Percentiles rank a stretch among this genome's conserved stretches.
phyloP scores from a whole-genome alignment of 1,284 basidiomycete species.

The Ustilago bromivora region DNA sequence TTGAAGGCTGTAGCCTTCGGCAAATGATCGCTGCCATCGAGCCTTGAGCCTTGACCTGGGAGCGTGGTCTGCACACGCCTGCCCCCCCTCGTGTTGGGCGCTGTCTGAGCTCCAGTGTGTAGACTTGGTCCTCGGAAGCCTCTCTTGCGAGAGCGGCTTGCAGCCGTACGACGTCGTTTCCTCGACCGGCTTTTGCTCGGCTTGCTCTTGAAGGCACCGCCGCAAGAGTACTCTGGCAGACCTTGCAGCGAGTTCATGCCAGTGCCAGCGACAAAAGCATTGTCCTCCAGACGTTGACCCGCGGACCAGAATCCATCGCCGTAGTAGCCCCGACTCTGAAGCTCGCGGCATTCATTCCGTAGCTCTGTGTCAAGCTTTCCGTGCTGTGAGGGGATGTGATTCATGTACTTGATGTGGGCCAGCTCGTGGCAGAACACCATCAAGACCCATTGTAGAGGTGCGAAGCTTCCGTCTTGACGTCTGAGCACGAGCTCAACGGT shows the following conservation, averaged over 20 bases:
- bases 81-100: slow-evolving; percentile 44
- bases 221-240: slow-evolving; percentile 56
- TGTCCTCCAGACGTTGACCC: slow-evolving; percentile 48
- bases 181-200: slow-evolving; percentile 22
- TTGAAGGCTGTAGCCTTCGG: slow-evolving; percentile 41
- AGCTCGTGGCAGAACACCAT: slow-evolving; percentile 62
- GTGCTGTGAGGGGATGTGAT: slow-evolving; percentile 58
- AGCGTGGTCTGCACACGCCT: slow-evolving; percentile 33
- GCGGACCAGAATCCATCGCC: slow-evolving; percentile 63
- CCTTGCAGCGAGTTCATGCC: slow-evolving; percentile 42
- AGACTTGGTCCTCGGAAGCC: slow-evolving; percentile 51
- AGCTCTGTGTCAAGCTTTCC: slow-evolving; percentile 54
- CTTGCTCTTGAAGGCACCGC: slow-evolving; percentile 51
- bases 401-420: slow-evolving; percentile 62
- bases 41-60: slow-evolving; percentile 47
- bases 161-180: slow-evolving; percentile 23
- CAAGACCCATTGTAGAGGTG: slow-evolving; percentile 53
- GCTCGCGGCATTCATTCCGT: slow-evolving; percentile 35
- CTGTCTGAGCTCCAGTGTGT: slow-evolving; percentile 60
- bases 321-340: slow-evolving; percentile 57
- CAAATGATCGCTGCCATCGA: slow-evolving; percentile 51
- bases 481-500: slow-evolving; percentile 57
- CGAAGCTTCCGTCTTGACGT: slow-evolving; percentile 47
- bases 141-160: slow-evolving; percentile 21
- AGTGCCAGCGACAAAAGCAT: slow-evolving; percentile 40